A percentile compares a stretch with the other conserved stretches of the same genome.
These are phyloP conservation scores for Acanthamoeba sp. DNA, from an alignment of 208 protist genomes.

Conservation along the genomic window DNA sequence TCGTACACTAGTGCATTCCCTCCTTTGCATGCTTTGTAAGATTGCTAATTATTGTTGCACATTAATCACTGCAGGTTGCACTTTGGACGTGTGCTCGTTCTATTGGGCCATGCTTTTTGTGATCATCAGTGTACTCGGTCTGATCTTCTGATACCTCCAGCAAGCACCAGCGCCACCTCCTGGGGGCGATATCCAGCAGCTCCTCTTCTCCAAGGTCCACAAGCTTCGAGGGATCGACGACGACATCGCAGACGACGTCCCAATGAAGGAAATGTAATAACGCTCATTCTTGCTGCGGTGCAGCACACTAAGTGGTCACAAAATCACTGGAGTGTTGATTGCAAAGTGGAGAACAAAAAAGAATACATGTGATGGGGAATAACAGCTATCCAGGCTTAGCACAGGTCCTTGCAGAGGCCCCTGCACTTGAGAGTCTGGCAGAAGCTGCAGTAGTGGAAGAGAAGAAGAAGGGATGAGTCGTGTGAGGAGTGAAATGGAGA, in stretches of 20 bases:
- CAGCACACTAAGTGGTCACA: too few relatives aligned
- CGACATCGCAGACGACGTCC: not conserved
- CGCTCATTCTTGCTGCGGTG: too few relatives aligned
- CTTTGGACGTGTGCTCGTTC: conserved; percentile 55
- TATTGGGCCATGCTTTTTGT: conserved; percentile 58
- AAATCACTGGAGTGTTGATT: too few relatives aligned
- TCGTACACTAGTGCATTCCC: not conserved
- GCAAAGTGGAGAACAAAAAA: too few relatives aligned
- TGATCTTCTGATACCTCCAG: conserved; percentile 24
- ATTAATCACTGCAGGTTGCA: conserved; percentile 28
- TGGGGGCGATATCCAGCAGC: conserved; percentile 2
- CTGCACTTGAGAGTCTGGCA: not conserved
- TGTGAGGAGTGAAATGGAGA: not conserved
- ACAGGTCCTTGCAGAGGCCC: conserved; percentile 9
- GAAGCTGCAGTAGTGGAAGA: not conserved
- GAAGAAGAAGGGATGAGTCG: not conserved
- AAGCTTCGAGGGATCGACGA: not conserved
- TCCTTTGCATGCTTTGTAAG: too few relatives aligned
- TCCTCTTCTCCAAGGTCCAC: not conserved
- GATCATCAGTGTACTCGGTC: conserved; percentile 1
- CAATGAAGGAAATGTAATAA: not conserved
- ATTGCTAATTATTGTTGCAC: not conserved
- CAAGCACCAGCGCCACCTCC: not conserved
- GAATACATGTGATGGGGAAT: too few relatives aligned
- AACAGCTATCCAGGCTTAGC: not conserved